phyloP scores from a whole-genome alignment of 305 asterid genomes.

The Plantago coronopus region DNA sequence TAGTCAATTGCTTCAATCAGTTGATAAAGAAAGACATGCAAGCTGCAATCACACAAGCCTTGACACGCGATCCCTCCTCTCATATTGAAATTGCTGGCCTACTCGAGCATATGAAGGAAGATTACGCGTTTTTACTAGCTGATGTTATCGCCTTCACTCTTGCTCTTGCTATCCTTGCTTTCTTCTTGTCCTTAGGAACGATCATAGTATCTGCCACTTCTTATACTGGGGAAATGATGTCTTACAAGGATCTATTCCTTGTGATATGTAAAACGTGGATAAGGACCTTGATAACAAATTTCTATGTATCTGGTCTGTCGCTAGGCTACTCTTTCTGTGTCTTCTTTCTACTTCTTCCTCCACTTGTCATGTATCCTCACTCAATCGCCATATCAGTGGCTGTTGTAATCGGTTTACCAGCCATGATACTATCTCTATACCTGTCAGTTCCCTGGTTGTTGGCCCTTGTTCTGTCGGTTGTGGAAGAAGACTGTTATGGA shows the following conservation, averaged over 20 bases:
- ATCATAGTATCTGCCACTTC: constrained; percentile 28
- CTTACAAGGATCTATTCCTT: constrained; percentile 19
- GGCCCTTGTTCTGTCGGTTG: constrained; percentile 30
- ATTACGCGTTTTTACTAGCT: neutral
- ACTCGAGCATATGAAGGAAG: neutral
- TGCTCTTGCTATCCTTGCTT: constrained; percentile 5
- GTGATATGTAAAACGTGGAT: constrained; percentile 18
- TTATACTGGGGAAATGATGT: constrained; percentile 13
- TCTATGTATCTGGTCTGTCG: neutral
- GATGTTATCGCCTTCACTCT: constrained; percentile 7
- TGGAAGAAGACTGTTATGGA: constrained; percentile 44
- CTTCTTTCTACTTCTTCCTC: too few species aligned
- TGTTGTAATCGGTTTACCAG: neutral
- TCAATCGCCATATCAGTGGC: neutral
- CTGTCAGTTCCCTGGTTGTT: constrained; percentile 24
- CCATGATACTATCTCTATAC: constrained; percentile 17
- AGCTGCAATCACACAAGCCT: neutral
- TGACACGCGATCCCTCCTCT: neutral
- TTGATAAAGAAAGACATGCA: neutral
- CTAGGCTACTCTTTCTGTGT: neutral
- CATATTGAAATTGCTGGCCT: neutral
- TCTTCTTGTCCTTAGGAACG: constrained; percentile 21
- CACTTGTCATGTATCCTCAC: neutral
- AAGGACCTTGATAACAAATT: constrained; percentile 3
- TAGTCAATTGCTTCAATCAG: constrained; percentile 17